These are phyloP conservation scores for Keithomyces neogunnii DNA, from an alignment of 2,329 filamentous ascomycete genomes.

Conservation along the genomic window DNA sequence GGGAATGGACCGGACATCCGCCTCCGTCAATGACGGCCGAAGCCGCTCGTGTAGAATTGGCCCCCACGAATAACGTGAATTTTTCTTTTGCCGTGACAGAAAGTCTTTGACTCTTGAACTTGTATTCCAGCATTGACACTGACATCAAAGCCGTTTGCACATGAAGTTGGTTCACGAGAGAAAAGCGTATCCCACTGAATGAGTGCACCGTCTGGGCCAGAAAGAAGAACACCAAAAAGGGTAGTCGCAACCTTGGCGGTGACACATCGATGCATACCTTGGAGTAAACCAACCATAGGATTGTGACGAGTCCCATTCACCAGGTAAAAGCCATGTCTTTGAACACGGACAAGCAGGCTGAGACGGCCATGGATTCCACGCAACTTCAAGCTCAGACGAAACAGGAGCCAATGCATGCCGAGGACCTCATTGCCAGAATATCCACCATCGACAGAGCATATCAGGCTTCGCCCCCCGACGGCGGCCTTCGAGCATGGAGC, in stretches of 20 bases:
- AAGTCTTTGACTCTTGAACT: too few species aligned
- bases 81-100: neutral
- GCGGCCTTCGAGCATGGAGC: constrained; percentile 27
- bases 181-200: neutral
- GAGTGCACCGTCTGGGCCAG: neutral
- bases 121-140: too few species aligned
- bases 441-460: constrained; percentile 3
- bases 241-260: too few species aligned
- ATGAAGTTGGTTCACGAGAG: too few species aligned
- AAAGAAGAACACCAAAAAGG: neutral
- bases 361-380: too few species aligned
- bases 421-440: neutral
- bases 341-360: neutral
- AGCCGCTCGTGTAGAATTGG: neutral
- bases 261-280: too few species aligned
- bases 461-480: constrained; percentile 22
- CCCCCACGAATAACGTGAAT: neutral
- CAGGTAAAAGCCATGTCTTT: neutral
- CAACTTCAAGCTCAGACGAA: neutral
- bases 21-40: neutral
- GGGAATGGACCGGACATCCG: neutral
- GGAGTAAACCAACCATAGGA: too few species aligned
- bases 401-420: neutral
- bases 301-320: neutral
- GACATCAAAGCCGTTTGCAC: too few species aligned